A percentile compares a stretch with the other conserved stretches of the same genome.
Conservation (phyloP, 2,329 filamentous ascomycete genomes). For the Paecilomyces fulvus region DNA sequence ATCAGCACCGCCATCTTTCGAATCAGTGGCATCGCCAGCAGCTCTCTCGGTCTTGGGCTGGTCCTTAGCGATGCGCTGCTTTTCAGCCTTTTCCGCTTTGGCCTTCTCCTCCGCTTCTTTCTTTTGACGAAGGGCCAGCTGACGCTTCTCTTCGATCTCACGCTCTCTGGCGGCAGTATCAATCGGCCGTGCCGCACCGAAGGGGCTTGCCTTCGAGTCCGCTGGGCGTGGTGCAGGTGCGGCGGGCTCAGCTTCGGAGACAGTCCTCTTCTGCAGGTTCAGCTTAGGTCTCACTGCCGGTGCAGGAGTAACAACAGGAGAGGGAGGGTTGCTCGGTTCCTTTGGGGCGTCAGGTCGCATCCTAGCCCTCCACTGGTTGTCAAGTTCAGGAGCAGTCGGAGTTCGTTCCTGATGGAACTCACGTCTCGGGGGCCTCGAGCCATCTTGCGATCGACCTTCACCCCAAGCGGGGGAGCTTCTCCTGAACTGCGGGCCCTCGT, state of each 20-base stretch:
- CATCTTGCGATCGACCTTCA: constrained; percentile 59
- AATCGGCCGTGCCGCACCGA: constrained; percentile 87
- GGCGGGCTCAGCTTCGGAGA: constrained; percentile 60
- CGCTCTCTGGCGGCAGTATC: constrained; percentile 85
- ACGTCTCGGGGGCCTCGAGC: constrained; percentile 69
- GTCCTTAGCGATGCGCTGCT: constrained; percentile 44
- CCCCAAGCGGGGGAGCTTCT: constrained; percentile 68
- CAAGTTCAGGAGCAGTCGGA: constrained; percentile 81
- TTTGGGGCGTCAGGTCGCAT: constrained; percentile 83
- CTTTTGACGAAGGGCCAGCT: constrained; percentile 58
- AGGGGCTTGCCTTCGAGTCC: constrained; percentile 81
- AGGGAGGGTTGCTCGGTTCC: constrained; percentile 66
- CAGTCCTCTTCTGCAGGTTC: constrained; percentile 84
- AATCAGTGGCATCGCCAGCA: constrained; percentile 25
- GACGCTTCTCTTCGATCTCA: constrained; percentile 81
- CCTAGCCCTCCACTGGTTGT: constrained; percentile 83
- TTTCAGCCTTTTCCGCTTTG: constrained; percentile 60
- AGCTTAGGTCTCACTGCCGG: constrained; percentile 66
- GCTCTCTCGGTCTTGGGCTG: constrained; percentile 27
- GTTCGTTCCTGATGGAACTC: constrained; percentile 60
- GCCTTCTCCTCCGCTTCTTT: constrained; percentile 79
- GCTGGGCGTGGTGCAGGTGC: constrained; percentile 33
- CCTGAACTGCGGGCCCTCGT: constrained; percentile 54
- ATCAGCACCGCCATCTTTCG: constrained; percentile 33
- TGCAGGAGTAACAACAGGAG: constrained; percentile 56